Evolutionary conservation across 2,329 filamentous ascomycete genomes (phyloP).

Genomic region (Bipolaris gigantea): DNA sequence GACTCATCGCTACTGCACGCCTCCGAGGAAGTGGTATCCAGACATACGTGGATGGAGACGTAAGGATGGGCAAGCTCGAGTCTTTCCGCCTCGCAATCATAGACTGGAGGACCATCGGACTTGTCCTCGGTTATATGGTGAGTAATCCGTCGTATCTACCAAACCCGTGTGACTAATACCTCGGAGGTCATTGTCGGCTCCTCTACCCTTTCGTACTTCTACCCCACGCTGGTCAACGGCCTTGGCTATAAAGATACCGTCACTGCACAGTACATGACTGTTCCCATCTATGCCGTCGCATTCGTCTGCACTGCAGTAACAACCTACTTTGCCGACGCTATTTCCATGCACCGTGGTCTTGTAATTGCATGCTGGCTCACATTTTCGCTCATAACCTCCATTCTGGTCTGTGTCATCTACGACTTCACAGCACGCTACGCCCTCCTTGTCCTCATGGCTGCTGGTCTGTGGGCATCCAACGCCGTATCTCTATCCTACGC

Average conservation of each 20-base stretch:
- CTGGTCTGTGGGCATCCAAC: constrained; percentile 58
- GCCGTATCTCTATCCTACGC: constrained; percentile 56
- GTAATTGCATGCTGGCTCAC: constrained; percentile 55
- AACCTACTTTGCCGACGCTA: constrained; percentile 53
- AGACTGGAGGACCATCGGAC: constrained; percentile 53
- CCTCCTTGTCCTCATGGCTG: constrained; percentile 59
- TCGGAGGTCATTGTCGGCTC: constrained; percentile 50
- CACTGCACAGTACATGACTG: constrained; percentile 55
- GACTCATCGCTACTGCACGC: constrained; percentile 49
- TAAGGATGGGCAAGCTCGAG: constrained; percentile 43
- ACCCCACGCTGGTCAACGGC: constrained; percentile 56
- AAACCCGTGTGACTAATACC: constrained; percentile 5
- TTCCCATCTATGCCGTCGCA: constrained; percentile 58
- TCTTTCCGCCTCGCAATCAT: constrained; percentile 46
- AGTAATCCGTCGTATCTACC: constrained; percentile 22
- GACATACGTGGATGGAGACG: constrained; percentile 35
- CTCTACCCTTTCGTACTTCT: constrained; percentile 58
- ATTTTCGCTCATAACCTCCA: constrained; percentile 44
- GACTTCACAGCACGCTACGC: constrained; percentile 58
- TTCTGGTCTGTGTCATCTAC: constrained; percentile 51
- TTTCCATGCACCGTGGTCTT: constrained; percentile 51
- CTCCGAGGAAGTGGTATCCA: constrained; percentile 50
- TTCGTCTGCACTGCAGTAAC: constrained; percentile 55
- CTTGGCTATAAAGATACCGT: constrained; percentile 53
- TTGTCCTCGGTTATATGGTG: constrained; percentile 56